Evolutionary conservation across 352 stramenopile species (phyloP).

Genomic region (Nothophytophthora sp.): DNA sequence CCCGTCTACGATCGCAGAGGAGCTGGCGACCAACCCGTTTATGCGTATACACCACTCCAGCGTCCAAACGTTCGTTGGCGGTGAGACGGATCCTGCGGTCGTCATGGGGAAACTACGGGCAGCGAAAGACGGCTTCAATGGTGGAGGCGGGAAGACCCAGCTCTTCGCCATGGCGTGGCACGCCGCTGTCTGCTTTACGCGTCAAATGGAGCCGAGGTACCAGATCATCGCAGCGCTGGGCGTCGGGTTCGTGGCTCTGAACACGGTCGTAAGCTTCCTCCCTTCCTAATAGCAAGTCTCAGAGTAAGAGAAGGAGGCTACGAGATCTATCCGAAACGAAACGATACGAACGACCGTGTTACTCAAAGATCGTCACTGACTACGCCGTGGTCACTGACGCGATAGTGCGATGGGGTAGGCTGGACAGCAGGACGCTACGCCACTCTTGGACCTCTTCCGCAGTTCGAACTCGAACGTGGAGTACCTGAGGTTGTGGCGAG

Average conservation of each 20-base stretch:
- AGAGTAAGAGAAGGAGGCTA: too few relatives aligned
- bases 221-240: background rate
- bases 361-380: too few relatives aligned
- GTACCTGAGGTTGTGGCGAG: slow-evolving; percentile 24
- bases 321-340: too few relatives aligned
- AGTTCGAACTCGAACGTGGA: slow-evolving; percentile 23
- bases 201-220: background rate
- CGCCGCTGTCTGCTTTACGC: background rate
- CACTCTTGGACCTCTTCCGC: slow-evolving; percentile 36
- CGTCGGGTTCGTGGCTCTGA: too few relatives aligned
- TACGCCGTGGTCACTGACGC: too few relatives aligned
- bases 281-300: too few relatives aligned
- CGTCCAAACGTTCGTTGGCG: slow-evolving; percentile 57
- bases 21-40: slow-evolving; percentile 81
- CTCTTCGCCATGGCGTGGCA: background rate
- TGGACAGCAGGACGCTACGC: slow-evolving; percentile 29
- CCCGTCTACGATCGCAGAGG: slow-evolving; percentile 80
- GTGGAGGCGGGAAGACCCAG: slow-evolving; percentile 43
- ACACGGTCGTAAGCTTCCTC: too few relatives aligned
- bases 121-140: slow-evolving; percentile 62
- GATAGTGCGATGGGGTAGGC: slow-evolving; percentile 14
- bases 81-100: slow-evolving; percentile 34
- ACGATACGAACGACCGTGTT: too few relatives aligned
- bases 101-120: slow-evolving; percentile 62
- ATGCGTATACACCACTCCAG: slow-evolving; percentile 57